Evolutionary conservation across 768 basidiomycete genomes (phyloP).

Genomic region (Suillus variegatus): DNA sequence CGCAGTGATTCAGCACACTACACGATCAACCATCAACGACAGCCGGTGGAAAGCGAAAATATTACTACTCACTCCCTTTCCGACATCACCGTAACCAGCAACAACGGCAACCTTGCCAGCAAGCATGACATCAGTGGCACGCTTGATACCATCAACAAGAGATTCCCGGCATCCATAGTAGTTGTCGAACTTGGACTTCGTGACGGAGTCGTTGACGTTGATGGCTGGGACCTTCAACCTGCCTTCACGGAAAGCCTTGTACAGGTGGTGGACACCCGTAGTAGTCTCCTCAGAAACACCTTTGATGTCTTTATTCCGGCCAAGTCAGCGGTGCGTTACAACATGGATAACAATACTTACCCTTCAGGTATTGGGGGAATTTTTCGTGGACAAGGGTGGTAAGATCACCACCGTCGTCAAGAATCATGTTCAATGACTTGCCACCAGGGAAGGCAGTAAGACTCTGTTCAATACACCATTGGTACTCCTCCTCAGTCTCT

Average conservation of each 20-base stretch:
- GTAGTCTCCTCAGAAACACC: slow-evolving; percentile 99
- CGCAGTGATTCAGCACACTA: slow-evolving; percentile 96
- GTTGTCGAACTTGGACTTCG: slow-evolving; percentile 99
- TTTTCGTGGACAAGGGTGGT: slow-evolving; percentile 95
- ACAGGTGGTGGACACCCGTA: slow-evolving; percentile 98
- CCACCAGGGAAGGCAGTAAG: slow-evolving; percentile 84
- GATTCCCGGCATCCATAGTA: slow-evolving; percentile 99
- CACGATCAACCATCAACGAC: slow-evolving; percentile 8
- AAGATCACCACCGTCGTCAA: slow-evolving; percentile 98
- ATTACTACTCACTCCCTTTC: slow-evolving; percentile 83
- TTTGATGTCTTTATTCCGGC: slow-evolving; percentile 59
- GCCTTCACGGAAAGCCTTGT: slow-evolving; percentile 96
- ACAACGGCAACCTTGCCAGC: slow-evolving; percentile 99
- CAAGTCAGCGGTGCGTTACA: slow-evolving; percentile 14
- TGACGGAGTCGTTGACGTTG: slow-evolving; percentile 99
- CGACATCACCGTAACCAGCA: slow-evolving; percentile 98
- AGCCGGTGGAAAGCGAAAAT: background rate
- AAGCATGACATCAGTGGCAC: slow-evolving; percentile 99
- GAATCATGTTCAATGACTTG: slow-evolving; percentile 94
- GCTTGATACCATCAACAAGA: slow-evolving; percentile 99
- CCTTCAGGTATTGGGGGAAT: slow-evolving; percentile 84
- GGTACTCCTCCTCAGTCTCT: slow-evolving; percentile 98
- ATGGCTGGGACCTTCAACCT: slow-evolving; percentile 97
- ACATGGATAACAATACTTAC: slow-evolving; percentile 36
- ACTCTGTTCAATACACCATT: slow-evolving; percentile 98